Conservation (phyloP, 768 basidiomycete genomes). For the Xerocomellus amylosporus region DNA sequence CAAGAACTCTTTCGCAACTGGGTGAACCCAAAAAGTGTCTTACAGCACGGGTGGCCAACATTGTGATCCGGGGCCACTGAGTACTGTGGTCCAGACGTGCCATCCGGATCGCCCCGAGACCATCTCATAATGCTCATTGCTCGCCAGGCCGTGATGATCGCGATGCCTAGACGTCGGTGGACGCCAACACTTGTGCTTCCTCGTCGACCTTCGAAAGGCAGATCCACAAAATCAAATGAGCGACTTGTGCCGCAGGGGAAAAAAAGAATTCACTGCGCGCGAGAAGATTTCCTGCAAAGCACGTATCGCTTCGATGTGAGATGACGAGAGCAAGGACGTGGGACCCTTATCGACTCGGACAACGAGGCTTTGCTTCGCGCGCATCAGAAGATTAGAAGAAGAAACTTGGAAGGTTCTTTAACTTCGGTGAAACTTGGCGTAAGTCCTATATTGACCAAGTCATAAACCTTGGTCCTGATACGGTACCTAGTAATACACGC, state of each 20-base stretch:
- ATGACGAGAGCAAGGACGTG: not conserved
- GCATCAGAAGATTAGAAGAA: not conserved
- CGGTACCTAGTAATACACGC: too few relatives aligned
- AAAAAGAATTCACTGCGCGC: not conserved
- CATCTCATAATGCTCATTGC: not conserved
- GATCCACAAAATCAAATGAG: slow-evolving; percentile 5
- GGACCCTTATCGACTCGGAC: not conserved
- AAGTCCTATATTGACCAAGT: not conserved
- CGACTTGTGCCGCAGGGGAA: not conserved
- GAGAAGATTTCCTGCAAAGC: not conserved
- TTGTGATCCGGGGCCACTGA: too few relatives aligned
- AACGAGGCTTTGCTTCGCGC: not conserved
- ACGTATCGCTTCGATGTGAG: too few relatives aligned
- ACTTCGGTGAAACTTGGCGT: not conserved
- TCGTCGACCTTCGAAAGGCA: not conserved
- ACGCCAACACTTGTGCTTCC: not conserved
- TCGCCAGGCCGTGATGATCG: not conserved
- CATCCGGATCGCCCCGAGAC: not conserved
- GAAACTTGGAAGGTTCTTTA: not conserved
- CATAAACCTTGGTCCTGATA: not conserved
- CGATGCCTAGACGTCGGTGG: not conserved
- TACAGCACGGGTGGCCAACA: too few relatives aligned
- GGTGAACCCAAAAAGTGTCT: too few relatives aligned
- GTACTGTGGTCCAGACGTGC: too few relatives aligned
- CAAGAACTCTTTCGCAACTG: too few relatives aligned